Conservation (phyloP, 2,329 filamentous ascomycete species). For the Teratosphaeria destructans region DNA sequence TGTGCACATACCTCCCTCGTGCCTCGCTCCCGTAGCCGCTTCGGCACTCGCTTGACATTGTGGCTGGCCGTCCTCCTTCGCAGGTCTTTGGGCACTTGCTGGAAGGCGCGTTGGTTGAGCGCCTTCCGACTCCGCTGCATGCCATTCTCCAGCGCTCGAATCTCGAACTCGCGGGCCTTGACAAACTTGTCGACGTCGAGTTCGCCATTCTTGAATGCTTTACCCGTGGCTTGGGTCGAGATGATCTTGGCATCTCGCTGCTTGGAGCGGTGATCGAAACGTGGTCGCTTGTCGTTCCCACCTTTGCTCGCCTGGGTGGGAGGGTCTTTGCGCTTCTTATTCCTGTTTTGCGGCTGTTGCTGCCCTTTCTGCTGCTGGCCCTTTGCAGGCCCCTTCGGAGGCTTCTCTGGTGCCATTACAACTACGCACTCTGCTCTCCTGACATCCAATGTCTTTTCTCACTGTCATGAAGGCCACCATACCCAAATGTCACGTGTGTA, state of each 20-base stretch:
- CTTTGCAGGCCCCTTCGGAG: background rate
- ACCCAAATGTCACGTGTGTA: background rate
- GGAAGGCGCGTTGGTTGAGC: constrained; percentile 66
- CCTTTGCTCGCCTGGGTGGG: background rate
- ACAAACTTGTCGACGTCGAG: constrained; percentile 79
- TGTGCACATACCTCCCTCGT: constrained; percentile 40
- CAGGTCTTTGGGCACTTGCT: constrained; percentile 76
- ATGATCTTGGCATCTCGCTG: constrained; percentile 37
- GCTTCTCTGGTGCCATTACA: constrained; percentile 1
- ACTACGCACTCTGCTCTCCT: background rate
- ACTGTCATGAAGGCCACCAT: background rate
- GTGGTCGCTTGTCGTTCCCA: background rate
- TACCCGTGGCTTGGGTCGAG: constrained; percentile 35
- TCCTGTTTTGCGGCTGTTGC: constrained; percentile 7
- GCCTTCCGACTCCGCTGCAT: constrained; percentile 63
- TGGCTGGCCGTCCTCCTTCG: constrained; percentile 85
- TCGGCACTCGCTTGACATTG: constrained; percentile 83
- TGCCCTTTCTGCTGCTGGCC: constrained; percentile 1
- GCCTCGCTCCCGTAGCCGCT: constrained; percentile 60
- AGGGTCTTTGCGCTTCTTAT: background rate
- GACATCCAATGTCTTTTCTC: background rate
- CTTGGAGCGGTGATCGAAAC: constrained; percentile 14
- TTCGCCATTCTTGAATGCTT: constrained; percentile 59
- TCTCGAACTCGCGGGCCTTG: constrained; percentile 78
- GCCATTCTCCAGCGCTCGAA: constrained; percentile 70